Base-by-base conservation (phyloP, 108 stramenopile genomes). In the Nannochloropsis gaditana region DNA sequence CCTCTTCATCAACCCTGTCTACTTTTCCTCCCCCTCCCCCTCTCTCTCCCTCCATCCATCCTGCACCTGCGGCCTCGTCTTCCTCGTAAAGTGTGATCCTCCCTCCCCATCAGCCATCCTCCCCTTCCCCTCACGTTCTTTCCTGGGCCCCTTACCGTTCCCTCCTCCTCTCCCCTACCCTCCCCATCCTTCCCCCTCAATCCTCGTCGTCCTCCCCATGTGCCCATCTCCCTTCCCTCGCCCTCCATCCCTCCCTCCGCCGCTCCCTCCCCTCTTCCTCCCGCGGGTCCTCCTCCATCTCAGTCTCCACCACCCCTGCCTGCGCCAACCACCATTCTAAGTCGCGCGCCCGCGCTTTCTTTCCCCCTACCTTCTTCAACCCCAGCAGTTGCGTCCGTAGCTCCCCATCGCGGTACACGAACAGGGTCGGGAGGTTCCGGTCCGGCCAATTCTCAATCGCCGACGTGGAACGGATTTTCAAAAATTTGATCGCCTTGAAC, bases 361-460 rank as follows among this genome's bases (percentile, higher is more conserved):
- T 87, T 10, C 86, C 86, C 5, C 86, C 86, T 21, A 87, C 44
- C 10, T 82, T 83, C 50, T 83, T 83, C 41, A 84, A 79, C 9
- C 79, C 43, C 44, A 87, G 90, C 42, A 96, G 84, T 87, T 97
- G 95, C 87, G 92, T 91, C 83, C 94, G 92, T 86, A 96, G 87
- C 43, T 84, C 92, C 21, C 97, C 97, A 82, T 93, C 85, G 11
- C 91, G 91, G 90, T 98, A 98, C 80, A 94, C 89, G 93, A 97
- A 98, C 2, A 97, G 42, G 8, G 95, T 93, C 1, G 96, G 97
- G 17, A 97, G 87, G 90, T 95, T 94, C n/a, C 84, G 80, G 42
- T 91, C 92, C 6, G 96, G 96, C 96, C 96, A 97, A 79, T 96
- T 92, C 84, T 95, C 94, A 79, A 96, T 94, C 41, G 96, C 96